These are phyloP conservation scores for Jamesozyma lodderae DNA, from an alignment of 805 yeast genomes.

Conservation along the genomic window DNA sequence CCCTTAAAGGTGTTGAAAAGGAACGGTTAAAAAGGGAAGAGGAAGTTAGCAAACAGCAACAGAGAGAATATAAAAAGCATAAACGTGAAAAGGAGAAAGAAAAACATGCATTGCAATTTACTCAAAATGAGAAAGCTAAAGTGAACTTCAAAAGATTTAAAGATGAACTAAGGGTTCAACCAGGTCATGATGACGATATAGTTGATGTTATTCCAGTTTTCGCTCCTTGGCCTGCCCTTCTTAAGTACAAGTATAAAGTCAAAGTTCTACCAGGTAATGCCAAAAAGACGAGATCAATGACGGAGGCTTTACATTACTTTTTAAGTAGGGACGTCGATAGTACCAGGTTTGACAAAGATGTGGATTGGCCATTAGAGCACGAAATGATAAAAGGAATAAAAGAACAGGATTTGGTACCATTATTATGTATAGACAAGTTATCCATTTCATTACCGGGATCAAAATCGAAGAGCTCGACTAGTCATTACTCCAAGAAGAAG, in stretches of 20 bases:
- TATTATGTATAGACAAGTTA: conserved; percentile 63
- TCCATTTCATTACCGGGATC: conserved; percentile 52
- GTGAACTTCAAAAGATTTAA: conserved; percentile 37
- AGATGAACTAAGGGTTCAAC: conserved; percentile 28
- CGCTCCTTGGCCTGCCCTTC: conserved; percentile 85
- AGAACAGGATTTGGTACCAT: conserved; percentile 56
- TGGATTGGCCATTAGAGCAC: conserved; percentile 66
- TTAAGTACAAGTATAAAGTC: conserved; percentile 67
- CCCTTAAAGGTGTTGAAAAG: conserved; percentile 49
- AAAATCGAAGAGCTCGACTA: neutral
- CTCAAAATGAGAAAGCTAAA: conserved; percentile 34
- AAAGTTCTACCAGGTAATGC: conserved; percentile 70
- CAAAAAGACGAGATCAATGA: conserved; percentile 81
- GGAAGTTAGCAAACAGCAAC: conserved; percentile 28
- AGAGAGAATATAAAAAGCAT: conserved; percentile 29
- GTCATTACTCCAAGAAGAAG: neutral
- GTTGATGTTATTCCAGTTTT: conserved; percentile 70
- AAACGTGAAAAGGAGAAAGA: conserved; percentile 34
- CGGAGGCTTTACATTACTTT: conserved; percentile 57
- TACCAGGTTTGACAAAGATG: conserved; percentile 36
- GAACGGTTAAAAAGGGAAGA: conserved; percentile 31
- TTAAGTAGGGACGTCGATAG: conserved; percentile 39
- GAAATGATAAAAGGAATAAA: conserved; percentile 47
- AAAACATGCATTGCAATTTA: conserved; percentile 29
- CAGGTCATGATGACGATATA: conserved; percentile 40